Evolutionary conservation across 1,284 basidiomycete species (phyloP).

Genomic region (Trametes versicolor): DNA sequence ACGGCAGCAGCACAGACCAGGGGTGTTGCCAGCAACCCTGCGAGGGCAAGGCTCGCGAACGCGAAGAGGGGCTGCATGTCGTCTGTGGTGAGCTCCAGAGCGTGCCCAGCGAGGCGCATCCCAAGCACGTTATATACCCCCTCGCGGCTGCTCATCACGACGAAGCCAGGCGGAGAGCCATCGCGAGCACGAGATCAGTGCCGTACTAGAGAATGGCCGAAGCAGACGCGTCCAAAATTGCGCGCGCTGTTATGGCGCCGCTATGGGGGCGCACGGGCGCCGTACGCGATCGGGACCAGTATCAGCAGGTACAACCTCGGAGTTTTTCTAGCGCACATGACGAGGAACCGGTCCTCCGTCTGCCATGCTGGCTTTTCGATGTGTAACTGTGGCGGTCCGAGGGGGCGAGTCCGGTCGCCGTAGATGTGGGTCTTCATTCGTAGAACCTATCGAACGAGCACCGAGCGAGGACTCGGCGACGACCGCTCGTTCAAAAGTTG

Average conservation of each 20-base stretch:
- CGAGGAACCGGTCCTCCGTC: slow-evolving; percentile 27
- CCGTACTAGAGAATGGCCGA: slow-evolving; percentile 11
- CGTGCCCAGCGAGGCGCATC: neutral
- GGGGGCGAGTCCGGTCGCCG: neutral
- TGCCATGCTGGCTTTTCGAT: neutral
- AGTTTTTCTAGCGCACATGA: slow-evolving; percentile 29
- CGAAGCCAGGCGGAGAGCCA: slow-evolving; percentile 4
- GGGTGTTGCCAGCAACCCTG: slow-evolving; percentile 13
- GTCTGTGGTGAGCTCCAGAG: slow-evolving; percentile 2
- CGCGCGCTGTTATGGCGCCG: slow-evolving; percentile 12
- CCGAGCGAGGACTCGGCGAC: too few relatives aligned
- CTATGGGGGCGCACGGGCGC: slow-evolving; percentile 6
- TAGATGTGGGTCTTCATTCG: too few relatives aligned
- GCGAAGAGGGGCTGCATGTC: slow-evolving; percentile 17
- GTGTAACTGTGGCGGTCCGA: neutral
- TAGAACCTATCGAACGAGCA: too few relatives aligned
- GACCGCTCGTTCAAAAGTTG: too few relatives aligned
- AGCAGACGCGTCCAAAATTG: slow-evolving; percentile 5
- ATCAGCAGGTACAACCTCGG: slow-evolving; percentile 34
- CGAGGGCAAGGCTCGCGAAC: slow-evolving; percentile 8
- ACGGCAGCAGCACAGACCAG: slow-evolving; percentile 24
- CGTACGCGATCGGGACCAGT: slow-evolving; percentile 15
- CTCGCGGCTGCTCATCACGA: slow-evolving; percentile 6
- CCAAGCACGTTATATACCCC: slow-evolving; percentile 18
- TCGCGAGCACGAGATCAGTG: slow-evolving; percentile 16